These are phyloP conservation scores for Xylaria multiplex DNA, from an alignment of 2,329 filamentous ascomycete genomes.

Conservation along the genomic window DNA sequence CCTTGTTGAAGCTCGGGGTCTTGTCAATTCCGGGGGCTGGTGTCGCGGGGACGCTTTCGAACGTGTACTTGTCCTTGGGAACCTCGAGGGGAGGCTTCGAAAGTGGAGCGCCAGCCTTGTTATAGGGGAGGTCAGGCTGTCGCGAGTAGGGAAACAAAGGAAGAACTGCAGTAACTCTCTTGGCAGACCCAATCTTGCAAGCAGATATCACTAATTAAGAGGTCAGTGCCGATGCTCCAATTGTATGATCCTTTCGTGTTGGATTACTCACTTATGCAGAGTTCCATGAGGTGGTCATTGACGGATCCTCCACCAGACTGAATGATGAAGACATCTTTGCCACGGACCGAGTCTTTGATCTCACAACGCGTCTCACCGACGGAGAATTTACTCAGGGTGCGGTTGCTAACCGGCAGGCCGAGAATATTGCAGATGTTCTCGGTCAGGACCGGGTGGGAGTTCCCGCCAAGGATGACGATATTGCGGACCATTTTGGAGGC, in stretches of 20 bases:
- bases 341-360: conserved; percentile 94
- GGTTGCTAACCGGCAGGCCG: conserved; percentile 84
- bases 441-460: conserved; percentile 88
- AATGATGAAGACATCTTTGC: conserved; percentile 99
- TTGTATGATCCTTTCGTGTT: not conserved
- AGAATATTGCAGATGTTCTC: conserved; percentile 89
- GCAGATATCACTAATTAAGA: conserved; percentile 77
- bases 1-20: conserved; percentile 72
- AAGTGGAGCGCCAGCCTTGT: conserved; percentile 91
- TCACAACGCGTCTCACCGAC: conserved; percentile 95
- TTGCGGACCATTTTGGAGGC: conserved; percentile 82
- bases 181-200: conserved; percentile 93
- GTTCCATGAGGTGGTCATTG: conserved; percentile 96
- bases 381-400: conserved; percentile 90
- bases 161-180: conserved; percentile 90
- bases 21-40: conserved; percentile 78
- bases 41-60: conserved; percentile 90
- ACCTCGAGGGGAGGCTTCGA: conserved; percentile 69
- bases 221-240: conserved; percentile 35
- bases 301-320: conserved; percentile 92
- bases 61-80: conserved; percentile 76
- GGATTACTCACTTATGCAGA: conserved; percentile 76
- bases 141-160: conserved; percentile 97
- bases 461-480: conserved; percentile 91
- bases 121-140: conserved; percentile 96